phyloP scores from a whole-genome alignment of 164 flowering plant species.

The Chimonanthus praecox region DNA sequence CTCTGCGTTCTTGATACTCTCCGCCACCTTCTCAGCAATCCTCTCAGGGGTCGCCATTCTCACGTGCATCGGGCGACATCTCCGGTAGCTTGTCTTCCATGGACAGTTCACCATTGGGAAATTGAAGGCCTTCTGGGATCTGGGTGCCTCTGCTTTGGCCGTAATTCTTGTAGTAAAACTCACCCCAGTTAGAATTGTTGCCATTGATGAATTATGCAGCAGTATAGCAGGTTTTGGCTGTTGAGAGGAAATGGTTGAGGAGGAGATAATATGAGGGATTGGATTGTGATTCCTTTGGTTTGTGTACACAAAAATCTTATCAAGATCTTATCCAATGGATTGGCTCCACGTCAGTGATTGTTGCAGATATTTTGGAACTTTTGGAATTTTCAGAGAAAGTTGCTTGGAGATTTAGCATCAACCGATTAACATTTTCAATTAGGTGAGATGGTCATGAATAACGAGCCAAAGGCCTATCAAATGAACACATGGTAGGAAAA shows the following conservation, averaged over 20 bases:
- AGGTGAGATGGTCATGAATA: too few relatives aligned
- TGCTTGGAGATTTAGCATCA: neutral
- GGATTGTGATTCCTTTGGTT: conserved; percentile 7
- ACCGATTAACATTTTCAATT: too few relatives aligned
- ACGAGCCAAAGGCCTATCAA: too few relatives aligned
- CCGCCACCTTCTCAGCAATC: conserved; percentile 32
- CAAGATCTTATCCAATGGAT: conserved; percentile 26
- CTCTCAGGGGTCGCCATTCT: conserved; percentile 23
- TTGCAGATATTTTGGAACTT: conserved; percentile 2
- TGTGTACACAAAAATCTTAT: conserved; percentile 46
- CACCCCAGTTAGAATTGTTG: conserved; percentile 40
- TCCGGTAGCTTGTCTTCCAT: conserved; percentile 20
- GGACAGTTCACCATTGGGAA: conserved; percentile 31
- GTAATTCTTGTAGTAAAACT: conserved; percentile 32
- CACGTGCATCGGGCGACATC: conserved; percentile 17
- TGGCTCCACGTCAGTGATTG: conserved; percentile 24
- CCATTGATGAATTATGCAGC: conserved; percentile 26
- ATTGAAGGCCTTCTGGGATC: conserved; percentile 11
- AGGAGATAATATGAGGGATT: conserved; percentile 9
- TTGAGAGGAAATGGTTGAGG: neutral
- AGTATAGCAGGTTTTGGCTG: neutral
- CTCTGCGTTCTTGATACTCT: conserved; percentile 42
- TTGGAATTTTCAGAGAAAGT: neutral
- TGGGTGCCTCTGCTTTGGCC: conserved; percentile 30
- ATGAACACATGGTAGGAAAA: too few relatives aligned